A percentile compares a stretch with the other conserved stretches of the same genome.
Conservation (phyloP, 257 asterid genomes). For the Cinchona pubescens region DNA sequence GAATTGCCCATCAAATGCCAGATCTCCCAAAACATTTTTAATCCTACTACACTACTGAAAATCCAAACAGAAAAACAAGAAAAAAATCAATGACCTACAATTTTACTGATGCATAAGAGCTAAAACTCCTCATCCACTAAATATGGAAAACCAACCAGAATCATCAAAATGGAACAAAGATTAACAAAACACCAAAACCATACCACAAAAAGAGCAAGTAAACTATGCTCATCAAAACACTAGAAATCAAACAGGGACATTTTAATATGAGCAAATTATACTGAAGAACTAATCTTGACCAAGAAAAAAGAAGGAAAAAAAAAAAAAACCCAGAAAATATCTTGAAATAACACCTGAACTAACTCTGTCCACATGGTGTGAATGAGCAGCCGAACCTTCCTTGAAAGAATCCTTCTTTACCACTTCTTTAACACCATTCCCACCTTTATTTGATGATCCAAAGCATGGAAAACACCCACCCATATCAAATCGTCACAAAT, state of each 20-base stretch:
- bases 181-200: neutral
- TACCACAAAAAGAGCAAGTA: neutral
- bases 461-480: constrained; percentile 91
- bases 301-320: neutral
- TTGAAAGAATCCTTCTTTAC: constrained; percentile 62
- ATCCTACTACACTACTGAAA: neutral
- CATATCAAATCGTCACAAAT: constrained; percentile 47
- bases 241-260: neutral
- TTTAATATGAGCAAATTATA: neutral
- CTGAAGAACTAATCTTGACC: constrained; percentile 20
- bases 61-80: neutral
- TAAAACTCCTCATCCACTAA: neutral
- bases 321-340: constrained; percentile 8
- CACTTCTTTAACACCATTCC: constrained; percentile 54
- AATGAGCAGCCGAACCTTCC: constrained; percentile 56
- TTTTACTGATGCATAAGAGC: neutral
- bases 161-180: neutral
- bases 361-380: constrained; percentile 53
- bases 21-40: constrained; percentile 8
- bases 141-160: neutral
- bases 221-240: neutral
- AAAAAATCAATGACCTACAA: constrained; percentile 5
- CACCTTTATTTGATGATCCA: constrained; percentile 66
- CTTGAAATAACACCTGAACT: constrained; percentile 53
- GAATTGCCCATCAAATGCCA: constrained; percentile 6